phyloP scores from a whole-genome alignment of 176 grass and related monocot genomes.

The Dendrocalamus sinicus region DNA sequence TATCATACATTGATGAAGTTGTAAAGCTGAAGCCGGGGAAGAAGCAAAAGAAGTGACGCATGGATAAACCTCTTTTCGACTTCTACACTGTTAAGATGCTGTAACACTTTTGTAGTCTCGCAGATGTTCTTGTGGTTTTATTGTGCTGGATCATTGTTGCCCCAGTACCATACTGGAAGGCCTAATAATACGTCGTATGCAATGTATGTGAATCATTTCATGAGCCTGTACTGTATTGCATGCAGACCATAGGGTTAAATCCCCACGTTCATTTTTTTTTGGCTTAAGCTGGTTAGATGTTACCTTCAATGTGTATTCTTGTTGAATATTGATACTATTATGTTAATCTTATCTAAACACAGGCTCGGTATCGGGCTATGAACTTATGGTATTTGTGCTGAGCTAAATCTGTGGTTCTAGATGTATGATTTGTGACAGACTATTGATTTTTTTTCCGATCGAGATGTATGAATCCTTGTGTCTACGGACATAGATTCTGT shows the following conservation, averaged over 20 bases:
- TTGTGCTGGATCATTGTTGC: background rate
- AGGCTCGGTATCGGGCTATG: background rate
- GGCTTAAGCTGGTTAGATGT: background rate
- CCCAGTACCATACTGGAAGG: background rate
- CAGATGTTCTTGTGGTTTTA: conserved; percentile 12
- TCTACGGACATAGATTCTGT: too few species aligned
- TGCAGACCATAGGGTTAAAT: background rate
- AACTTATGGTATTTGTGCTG: background rate
- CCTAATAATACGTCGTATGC: background rate
- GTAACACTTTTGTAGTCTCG: background rate
- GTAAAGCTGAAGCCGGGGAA: conserved; percentile 72
- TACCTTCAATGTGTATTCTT: conserved; percentile 8
- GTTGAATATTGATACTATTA: background rate
- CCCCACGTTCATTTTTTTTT: background rate
- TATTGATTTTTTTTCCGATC: too few species aligned
- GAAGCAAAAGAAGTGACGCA: conserved; percentile 56
- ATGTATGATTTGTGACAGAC: background rate
- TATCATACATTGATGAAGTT: conserved; percentile 75
- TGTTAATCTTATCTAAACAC: background rate
- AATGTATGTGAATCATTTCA: background rate
- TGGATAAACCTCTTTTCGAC: background rate
- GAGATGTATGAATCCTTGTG: too few species aligned
- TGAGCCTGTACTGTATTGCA: background rate
- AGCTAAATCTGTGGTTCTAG: background rate
- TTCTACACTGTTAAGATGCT: background rate